Evolutionary conservation across 2,329 filamentous ascomycete genomes (phyloP), one percentile per base, ranked within the genome.

Genomic region (Chalaropsis thielavioides): DNA sequence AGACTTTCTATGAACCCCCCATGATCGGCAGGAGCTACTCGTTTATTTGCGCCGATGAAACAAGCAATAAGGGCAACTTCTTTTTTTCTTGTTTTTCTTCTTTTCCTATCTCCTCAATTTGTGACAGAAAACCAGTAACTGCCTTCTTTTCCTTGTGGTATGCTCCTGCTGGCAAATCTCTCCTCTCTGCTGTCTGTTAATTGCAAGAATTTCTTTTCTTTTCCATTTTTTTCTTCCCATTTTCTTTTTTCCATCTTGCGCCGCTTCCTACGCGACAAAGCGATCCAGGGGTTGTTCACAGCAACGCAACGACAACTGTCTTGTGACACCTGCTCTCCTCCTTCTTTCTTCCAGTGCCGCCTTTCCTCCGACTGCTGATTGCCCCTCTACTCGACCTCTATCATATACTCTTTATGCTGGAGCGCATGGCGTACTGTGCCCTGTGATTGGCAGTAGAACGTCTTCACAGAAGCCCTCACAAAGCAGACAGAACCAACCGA

Each of bases 301-400:
- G 24, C 27, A 58, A 58, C 51, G 24, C 27, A 58, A 58, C 51
- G 51, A 35, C 51, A 58, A 27, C 51, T 43, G 35, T 61, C 59
- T 61, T 61, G 19, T 44, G 27, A 35, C 51, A 58, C 51, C 66
- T 60, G 46, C 35, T 62, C 56, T 64, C 27, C 41, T 49, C 19
- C 17, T 41, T 19, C 49, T 17, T 41, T 38, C n/a, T 19, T 31
- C 0, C 5, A 35, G 35, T 38, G 35, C 35, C 35, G 15, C 44
- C 27, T 51, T 13, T 19, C 24, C 41, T 58, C 17, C n/a, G 13
- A 7, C 51, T 17, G n/a, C 31, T 13, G 10, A 22, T 35, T 15
- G 27, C 35, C 24, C 62, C 19, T 27, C 19, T 59, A 17, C 15
- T 35, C 41, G 41, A 35, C 51, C 24, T n/a, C 17, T 15, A 41